Percentiles rank a stretch among this genome's conserved stretches.
These are phyloP conservation scores for Porcisia deanei DNA, from an alignment of 208 protist species.

Conservation along the genomic window DNA sequence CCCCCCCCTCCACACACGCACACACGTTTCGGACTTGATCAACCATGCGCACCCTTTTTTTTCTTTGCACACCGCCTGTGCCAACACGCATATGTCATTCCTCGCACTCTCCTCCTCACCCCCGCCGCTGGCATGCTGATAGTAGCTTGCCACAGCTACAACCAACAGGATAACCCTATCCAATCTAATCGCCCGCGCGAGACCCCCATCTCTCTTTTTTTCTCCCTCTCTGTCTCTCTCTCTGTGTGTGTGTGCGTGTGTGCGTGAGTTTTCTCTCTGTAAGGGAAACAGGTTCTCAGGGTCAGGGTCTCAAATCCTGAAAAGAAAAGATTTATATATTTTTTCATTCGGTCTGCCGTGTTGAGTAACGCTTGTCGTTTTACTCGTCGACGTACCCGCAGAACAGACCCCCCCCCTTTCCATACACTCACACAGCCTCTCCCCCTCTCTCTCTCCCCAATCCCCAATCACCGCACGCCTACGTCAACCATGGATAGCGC, in stretches of 20 bases:
- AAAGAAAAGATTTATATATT: too few species aligned
- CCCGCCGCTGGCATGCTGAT: neutral
- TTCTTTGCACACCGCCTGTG: too few species aligned
- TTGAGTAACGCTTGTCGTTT: neutral
- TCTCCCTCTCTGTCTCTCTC: neutral
- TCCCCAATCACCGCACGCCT: neutral
- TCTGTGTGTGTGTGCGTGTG: too few species aligned
- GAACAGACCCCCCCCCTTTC: too few species aligned
- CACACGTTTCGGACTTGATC: too few species aligned
- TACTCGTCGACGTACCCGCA: neutral
- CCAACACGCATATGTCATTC: too few species aligned
- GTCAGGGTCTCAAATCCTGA: too few species aligned
- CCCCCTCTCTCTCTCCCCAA: neutral
- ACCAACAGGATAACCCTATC: too few species aligned
- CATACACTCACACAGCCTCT: neutral
- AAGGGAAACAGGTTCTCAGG: neutral
- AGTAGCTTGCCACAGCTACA: too few species aligned
- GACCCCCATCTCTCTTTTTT: neutral
- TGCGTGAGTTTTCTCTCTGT: neutral
- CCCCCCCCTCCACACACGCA: neutral
- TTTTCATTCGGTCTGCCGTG: too few species aligned
- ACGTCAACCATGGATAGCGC: conserved; percentile 70
- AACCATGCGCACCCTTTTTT: too few species aligned
- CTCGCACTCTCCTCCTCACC: neutral
- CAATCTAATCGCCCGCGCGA: too few species aligned